A percentile compares a stretch with the other conserved stretches of the same genome.
Conservation (phyloP, 495 filamentous ascomycete genomes). For the Ramalina intermedia region DNA sequence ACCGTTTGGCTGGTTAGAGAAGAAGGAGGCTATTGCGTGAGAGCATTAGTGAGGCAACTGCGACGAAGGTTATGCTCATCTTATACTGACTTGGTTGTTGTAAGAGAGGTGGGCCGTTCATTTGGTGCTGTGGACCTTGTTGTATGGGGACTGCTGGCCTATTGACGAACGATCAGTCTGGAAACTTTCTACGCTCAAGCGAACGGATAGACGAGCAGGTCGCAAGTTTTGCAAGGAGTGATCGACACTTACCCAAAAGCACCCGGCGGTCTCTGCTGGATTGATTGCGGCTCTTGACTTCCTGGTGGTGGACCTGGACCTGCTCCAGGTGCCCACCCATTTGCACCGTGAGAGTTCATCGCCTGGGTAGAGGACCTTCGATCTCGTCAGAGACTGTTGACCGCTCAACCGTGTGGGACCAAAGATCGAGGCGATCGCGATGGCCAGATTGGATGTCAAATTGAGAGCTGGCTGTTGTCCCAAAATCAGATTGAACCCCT, state of each 20-base stretch:
- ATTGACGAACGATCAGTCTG: not conserved
- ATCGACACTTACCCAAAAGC: slow-evolving; percentile 15
- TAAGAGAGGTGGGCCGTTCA: slow-evolving; percentile 34
- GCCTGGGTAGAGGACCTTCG: not conserved
- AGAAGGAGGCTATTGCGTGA: slow-evolving; percentile 14
- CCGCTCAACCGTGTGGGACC: too few relatives aligned
- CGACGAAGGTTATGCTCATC: too few relatives aligned
- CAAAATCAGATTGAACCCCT: too few relatives aligned
- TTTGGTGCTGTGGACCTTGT: slow-evolving; percentile 32
- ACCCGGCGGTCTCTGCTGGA: slow-evolving; percentile 16
- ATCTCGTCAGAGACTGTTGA: too few relatives aligned
- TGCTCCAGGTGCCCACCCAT: slow-evolving; percentile 14
- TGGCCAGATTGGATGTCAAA: too few relatives aligned
- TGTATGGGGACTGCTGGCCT: slow-evolving; percentile 18
- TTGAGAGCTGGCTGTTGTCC: too few relatives aligned
- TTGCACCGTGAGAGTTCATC: slow-evolving; percentile 16
- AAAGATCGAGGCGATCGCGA: too few relatives aligned
- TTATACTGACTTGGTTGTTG: slow-evolving; percentile 30
- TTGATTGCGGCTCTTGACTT: slow-evolving; percentile 9
- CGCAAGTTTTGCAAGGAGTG: not conserved
- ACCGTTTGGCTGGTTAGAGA: slow-evolving; percentile 28
- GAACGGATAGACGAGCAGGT: not conserved
- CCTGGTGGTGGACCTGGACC: slow-evolving; percentile 8
- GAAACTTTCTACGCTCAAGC: not conserved
- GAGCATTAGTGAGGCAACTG: too few relatives aligned